Conservation (phyloP, 2,329 filamentous ascomycete genomes). For the Penicillium sp. region DNA sequence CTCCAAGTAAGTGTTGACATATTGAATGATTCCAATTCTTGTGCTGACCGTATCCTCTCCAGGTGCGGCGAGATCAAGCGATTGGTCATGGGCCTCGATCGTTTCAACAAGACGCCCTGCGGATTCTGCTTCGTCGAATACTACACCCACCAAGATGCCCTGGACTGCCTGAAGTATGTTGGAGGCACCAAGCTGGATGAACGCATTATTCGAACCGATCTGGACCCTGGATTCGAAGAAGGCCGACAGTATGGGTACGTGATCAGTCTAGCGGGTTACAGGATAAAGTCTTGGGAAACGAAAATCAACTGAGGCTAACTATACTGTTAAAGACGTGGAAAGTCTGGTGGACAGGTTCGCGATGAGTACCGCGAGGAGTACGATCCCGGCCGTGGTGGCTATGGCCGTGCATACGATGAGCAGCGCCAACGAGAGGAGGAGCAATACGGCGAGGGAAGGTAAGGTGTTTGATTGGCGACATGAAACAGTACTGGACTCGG, state of each 20-base stretch:
- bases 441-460: slow-evolving; percentile 64
- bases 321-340: slow-evolving; percentile 67
- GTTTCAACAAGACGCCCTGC: slow-evolving; percentile 96
- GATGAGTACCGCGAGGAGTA: slow-evolving; percentile 98
- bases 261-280: background rate
- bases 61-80: slow-evolving; percentile 95
- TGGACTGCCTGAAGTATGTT: slow-evolving; percentile 98
- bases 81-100: slow-evolving; percentile 95
- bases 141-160: slow-evolving; percentile 94
- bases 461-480: slow-evolving; percentile 29
- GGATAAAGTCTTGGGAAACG: background rate
- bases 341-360: slow-evolving; percentile 93
- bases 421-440: slow-evolving; percentile 62
- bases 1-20: slow-evolving; percentile 68
- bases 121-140: slow-evolving; percentile 99
- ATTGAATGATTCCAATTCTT: background rate
- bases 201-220: slow-evolving; percentile 90
- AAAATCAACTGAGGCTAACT: slow-evolving; percentile 13
- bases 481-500: slow-evolving; percentile 30
- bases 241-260: slow-evolving; percentile 86
- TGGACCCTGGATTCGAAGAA: slow-evolving; percentile 95
- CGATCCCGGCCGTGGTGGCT: slow-evolving; percentile 90
- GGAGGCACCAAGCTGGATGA: slow-evolving; percentile 98
- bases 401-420: slow-evolving; percentile 78
- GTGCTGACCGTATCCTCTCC: slow-evolving; percentile 19